These are phyloP conservation scores for Ensete ventricosum DNA, from an alignment of 176 grass and related monocot species.

Conservation along the genomic window DNA sequence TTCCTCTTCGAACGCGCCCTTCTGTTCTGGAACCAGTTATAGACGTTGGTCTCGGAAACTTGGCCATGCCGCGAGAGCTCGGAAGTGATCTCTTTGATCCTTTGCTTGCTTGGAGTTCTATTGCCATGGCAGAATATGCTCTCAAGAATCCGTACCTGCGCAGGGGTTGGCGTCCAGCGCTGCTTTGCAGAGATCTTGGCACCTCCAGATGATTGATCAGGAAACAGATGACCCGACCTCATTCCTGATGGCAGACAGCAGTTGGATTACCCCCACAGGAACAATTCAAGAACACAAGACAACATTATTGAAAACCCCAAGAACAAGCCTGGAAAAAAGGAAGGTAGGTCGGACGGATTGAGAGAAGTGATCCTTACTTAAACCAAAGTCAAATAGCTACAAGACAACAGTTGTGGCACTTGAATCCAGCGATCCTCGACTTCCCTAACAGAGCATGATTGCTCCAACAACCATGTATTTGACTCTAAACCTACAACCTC, in stretches of 20 bases:
- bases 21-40: slow-evolving; percentile 96
- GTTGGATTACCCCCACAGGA: no score
- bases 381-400: no score
- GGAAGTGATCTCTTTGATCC: slow-evolving; percentile 77
- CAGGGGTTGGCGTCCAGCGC: slow-evolving; percentile 72
- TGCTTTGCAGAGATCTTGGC: slow-evolving; percentile 39
- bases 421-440: no score
- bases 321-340: no score
- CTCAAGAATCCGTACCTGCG: slow-evolving; percentile 85
- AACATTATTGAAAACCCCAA: no score
- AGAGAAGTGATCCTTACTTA: no score
- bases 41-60: slow-evolving; percentile 89
- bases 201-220: neutral
- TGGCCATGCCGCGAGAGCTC: slow-evolving; percentile 82
- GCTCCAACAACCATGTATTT: no score
- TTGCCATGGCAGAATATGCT: slow-evolving; percentile 80
- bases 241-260: slow-evolving; percentile 33
- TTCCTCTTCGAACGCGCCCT: slow-evolving; percentile 77
- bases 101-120: slow-evolving; percentile 91
- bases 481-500: no score
- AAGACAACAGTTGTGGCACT: no score
- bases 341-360: no score
- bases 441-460: no score
- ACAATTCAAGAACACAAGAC: no score
- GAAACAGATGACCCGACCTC: slow-evolving; percentile 53